Conservation (phyloP, 208 protist species). For the Herpetomonas samuelpessoai region DNA sequence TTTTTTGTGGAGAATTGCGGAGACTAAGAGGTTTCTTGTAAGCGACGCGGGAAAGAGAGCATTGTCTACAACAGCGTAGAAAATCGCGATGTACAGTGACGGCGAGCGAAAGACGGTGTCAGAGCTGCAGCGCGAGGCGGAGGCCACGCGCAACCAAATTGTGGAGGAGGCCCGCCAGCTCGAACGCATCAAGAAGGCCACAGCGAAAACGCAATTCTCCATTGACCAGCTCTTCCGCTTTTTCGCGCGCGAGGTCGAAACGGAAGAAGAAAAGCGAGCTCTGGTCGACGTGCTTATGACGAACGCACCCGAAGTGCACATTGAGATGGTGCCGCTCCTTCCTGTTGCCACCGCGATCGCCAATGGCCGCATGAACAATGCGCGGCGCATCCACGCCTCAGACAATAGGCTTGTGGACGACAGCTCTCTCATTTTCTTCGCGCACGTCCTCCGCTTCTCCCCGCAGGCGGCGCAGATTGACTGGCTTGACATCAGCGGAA, state of each 20-base stretch:
- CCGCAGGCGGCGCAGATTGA: conserved; percentile 65
- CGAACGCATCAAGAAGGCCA: conserved; percentile 58
- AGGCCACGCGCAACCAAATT: conserved; percentile 55
- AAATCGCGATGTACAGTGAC: conserved; percentile 92
- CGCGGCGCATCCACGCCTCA: conserved; percentile 51
- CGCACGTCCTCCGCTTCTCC: conserved; percentile 78
- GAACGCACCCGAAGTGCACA: conserved; percentile 57
- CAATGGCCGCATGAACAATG: conserved; percentile 68
- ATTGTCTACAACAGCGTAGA: no score
- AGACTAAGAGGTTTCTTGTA: no score
- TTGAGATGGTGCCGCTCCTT: conserved; percentile 65
- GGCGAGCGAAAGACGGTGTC: conserved; percentile 82
- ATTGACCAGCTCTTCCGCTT: conserved; percentile 80
- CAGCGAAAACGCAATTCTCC: conserved; percentile 59
- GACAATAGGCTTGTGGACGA: conserved; percentile 65
- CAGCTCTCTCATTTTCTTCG: conserved; percentile 67
- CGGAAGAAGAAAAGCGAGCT: conserved; percentile 56
- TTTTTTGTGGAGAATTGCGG: no score
- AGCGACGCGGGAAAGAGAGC: no score
- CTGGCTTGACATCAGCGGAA: conserved; percentile 79
- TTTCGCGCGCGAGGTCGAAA: conserved; percentile 67
- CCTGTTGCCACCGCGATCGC: conserved; percentile 69
- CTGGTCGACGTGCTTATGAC: conserved; percentile 65
- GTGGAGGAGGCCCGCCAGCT: conserved; percentile 64
- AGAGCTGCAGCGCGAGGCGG: conserved; percentile 74